Conservation (phyloP, 129 eudicot genomes). For the sunflower (Helianthus annuus) region HanXRQr2.0-SUNRISE NC_035449.2:4287197-4287696, state of each 20-base stretch:
- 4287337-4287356: constrained; percentile 13
- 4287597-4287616: neutral
- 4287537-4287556: constrained; percentile 77
- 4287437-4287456: constrained; percentile 81
- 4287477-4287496: constrained; percentile 90
- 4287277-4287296: constrained; percentile 15
- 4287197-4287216: constrained; percentile 93
- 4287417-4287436: constrained; percentile 86
- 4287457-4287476: constrained; percentile 88
- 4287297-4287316: constrained; percentile 10
- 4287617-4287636: neutral
- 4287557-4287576: constrained; percentile 6
- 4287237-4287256: constrained; percentile 48
- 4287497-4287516: constrained; percentile 96
- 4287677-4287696: too few relatives aligned
- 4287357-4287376: constrained; percentile 70
- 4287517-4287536: constrained; percentile 79
- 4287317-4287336: constrained; percentile 7
- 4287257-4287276: constrained; percentile 11
- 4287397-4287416: constrained; percentile 79
- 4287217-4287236: constrained; percentile 79
- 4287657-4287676: too few relatives aligned
- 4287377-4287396: constrained; percentile 80
- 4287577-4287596: neutral
- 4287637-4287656: too few relatives aligned